These are phyloP conservation scores for Geotrichum klebahnii DNA, from an alignment of 1,139 yeast species.

Conservation along the genomic window DNA sequence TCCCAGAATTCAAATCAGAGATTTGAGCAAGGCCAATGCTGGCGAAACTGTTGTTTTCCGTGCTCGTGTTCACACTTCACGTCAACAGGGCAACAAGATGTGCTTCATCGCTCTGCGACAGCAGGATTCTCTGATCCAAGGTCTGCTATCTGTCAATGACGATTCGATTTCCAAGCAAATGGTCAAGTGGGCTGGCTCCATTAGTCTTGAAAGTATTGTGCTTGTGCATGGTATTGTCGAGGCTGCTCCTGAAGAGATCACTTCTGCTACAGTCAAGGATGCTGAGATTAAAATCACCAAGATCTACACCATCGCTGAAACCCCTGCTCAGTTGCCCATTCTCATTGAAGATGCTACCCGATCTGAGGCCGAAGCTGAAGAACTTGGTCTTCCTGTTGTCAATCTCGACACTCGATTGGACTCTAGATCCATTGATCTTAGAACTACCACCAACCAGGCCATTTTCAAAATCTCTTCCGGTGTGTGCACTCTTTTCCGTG, in stretches of 20 bases:
- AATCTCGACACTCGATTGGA: slow-evolving; percentile 95
- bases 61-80: slow-evolving; percentile 88
- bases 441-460: slow-evolving; percentile 96
- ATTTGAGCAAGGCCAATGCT: slow-evolving; percentile 57
- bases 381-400: slow-evolving; percentile 84
- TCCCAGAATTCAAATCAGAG: slow-evolving; percentile 54
- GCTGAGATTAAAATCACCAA: slow-evolving; percentile 76
- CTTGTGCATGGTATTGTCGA: slow-evolving; percentile 79
- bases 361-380: slow-evolving; percentile 92
- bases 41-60: slow-evolving; percentile 80
- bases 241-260: slow-evolving; percentile 81
- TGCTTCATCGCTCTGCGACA: slow-evolving; percentile 88
- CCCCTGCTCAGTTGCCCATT: slow-evolving; percentile 90
- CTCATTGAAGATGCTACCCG: slow-evolving; percentile 94
- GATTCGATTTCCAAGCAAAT: slow-evolving; percentile 80
- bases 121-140: slow-evolving; percentile 78
- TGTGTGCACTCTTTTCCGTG: slow-evolving; percentile 83
- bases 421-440: slow-evolving; percentile 88
- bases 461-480: slow-evolving; percentile 92
- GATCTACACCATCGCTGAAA: slow-evolving; percentile 73
- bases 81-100: slow-evolving; percentile 96
- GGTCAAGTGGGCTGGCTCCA: slow-evolving; percentile 91
- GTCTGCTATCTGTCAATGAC: slow-evolving; percentile 66
- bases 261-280: slow-evolving; percentile 87
- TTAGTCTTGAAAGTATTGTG: slow-evolving; percentile 86